A percentile compares a stretch with the other conserved stretches of the same genome.
Evolutionary conservation across 1,139 yeast genomes (phyloP).

Genomic region (Suhomyces ambrosiae): DNA sequence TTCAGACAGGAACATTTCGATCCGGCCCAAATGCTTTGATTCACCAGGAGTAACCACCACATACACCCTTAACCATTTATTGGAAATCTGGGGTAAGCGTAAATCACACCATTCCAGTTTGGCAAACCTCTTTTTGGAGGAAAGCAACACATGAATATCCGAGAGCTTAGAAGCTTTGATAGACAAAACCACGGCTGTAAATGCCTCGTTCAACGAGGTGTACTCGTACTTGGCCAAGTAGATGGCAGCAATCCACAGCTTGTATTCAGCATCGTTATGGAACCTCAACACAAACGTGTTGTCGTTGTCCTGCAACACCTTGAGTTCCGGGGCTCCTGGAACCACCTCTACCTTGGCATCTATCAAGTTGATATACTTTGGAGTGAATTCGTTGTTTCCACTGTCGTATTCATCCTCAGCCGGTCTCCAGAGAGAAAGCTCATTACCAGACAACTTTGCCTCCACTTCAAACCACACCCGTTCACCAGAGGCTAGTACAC

Average conservation of each 20-base stretch:
- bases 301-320: slow-evolving; percentile 42
- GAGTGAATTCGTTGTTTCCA: slow-evolving; percentile 39
- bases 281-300: slow-evolving; percentile 37
- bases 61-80: slow-evolving; percentile 56
- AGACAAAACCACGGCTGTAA: slow-evolving; percentile 58
- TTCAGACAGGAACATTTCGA: slow-evolving; percentile 52
- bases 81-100: slow-evolving; percentile 56
- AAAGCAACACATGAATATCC: slow-evolving; percentile 55
- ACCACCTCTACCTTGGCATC: slow-evolving; percentile 42
- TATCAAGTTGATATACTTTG: slow-evolving; percentile 51
- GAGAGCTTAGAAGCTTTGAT: slow-evolving; percentile 54
- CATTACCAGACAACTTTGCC: slow-evolving; percentile 54
- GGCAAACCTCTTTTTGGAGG: slow-evolving; percentile 46
- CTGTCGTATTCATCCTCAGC: slow-evolving; percentile 27
- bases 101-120: slow-evolving; percentile 59
- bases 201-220: slow-evolving; percentile 54
- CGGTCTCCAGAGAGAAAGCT: slow-evolving; percentile 51
- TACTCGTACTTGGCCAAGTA: slow-evolving; percentile 52
- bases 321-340: slow-evolving; percentile 25
- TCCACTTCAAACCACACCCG: slow-evolving; percentile 41
- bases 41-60: slow-evolving; percentile 49
- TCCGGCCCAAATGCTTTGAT: slow-evolving; percentile 42
- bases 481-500: slow-evolving; percentile 20
- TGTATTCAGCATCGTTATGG: slow-evolving; percentile 33
- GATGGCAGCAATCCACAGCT: slow-evolving; percentile 49